Conservation (phyloP, 1,284 basidiomycete species). For the Earliella scabrosa region DNA sequence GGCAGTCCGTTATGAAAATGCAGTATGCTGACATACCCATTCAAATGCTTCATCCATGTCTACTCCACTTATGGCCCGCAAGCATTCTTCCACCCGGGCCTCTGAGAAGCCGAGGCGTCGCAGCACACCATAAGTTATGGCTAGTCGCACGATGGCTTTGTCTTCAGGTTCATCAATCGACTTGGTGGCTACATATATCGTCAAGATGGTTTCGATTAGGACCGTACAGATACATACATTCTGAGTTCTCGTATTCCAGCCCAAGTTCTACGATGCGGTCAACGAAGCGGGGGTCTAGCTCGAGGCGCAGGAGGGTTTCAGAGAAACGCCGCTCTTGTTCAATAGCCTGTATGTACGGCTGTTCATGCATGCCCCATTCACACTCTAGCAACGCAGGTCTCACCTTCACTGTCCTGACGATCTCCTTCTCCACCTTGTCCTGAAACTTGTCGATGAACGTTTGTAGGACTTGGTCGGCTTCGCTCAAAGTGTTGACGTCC, state of each 20-base stretch:
- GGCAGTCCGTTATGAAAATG: too few relatives aligned
- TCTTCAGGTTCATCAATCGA: conserved; percentile 63
- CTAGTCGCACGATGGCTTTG: conserved; percentile 74
- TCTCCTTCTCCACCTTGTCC: conserved; percentile 90
- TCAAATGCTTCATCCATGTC: conserved; percentile 92
- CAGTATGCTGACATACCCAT: conserved; percentile 90
- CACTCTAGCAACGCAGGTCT: conserved; percentile 10
- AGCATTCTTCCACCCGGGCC: conserved; percentile 70
- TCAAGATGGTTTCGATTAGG: conserved; percentile 1
- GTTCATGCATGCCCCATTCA: background rate
- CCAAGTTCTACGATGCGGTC: conserved; percentile 65
- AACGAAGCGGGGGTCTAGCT: conserved; percentile 63
- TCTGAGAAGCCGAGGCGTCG: conserved; percentile 83
- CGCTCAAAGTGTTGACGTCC: conserved; percentile 8
- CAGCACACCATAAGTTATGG: conserved; percentile 84
- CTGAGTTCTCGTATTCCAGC: conserved; percentile 39
- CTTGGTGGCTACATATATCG: conserved; percentile 36
- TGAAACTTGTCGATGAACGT: conserved; percentile 81
- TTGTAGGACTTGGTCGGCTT: conserved; percentile 57
- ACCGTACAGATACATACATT: conserved; percentile 47
- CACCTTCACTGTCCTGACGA: conserved; percentile 68
- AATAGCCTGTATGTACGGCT: conserved; percentile 59
- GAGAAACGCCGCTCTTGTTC: conserved; percentile 85
- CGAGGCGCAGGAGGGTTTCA: conserved; percentile 65
- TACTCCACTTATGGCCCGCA: conserved; percentile 63